A percentile compares a stretch with the other conserved stretches of the same genome.
phyloP scores from a whole-genome alignment of 495 filamentous ascomycete genomes.

The Penicillium odoratum region DNA sequence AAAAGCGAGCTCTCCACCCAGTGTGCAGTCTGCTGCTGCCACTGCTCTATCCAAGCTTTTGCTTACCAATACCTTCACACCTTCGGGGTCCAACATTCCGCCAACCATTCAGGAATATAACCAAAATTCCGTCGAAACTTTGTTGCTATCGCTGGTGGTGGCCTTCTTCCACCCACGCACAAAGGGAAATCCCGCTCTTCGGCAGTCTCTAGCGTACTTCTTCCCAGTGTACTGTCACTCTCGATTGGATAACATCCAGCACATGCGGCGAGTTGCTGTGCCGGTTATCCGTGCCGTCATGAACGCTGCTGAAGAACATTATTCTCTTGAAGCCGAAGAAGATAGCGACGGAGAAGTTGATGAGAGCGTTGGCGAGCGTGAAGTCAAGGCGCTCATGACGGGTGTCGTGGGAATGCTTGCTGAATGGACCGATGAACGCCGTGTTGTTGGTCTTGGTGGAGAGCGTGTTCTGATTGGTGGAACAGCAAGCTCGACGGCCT shows the following conservation, averaged over 20 bases:
- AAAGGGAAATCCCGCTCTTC: conserved; percentile 76
- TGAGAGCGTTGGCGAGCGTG: conserved; percentile 70
- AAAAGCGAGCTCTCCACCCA: conserved; percentile 62
- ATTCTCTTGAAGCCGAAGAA: conserved; percentile 54
- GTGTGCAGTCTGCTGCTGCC: conserved; percentile 80
- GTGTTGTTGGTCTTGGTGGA: conserved; percentile 70
- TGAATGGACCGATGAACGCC: conserved; percentile 95
- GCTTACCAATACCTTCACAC: conserved; percentile 58
- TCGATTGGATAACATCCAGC: conserved; percentile 70
- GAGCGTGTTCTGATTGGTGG: conserved; percentile 53
- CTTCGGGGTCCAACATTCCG: conserved; percentile 42
- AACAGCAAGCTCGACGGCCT: conserved; percentile 50
- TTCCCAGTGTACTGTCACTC: conserved; percentile 93
- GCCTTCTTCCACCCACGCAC: conserved; percentile 91
- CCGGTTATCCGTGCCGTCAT: conserved; percentile 65
- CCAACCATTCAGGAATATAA: conserved; percentile 50
- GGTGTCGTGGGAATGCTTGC: conserved; percentile 77
- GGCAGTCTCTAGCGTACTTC: conserved; percentile 92
- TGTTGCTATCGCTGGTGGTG: conserved; percentile 78
- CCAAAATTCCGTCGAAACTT: conserved; percentile 52
- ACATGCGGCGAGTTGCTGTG: conserved; percentile 71
- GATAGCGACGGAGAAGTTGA: conserved; percentile 57
- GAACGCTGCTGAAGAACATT: conserved; percentile 49
- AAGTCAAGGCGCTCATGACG: conserved; percentile 75
- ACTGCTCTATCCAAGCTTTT: conserved; percentile 83